A percentile compares a stretch with the other conserved stretches of the same genome.
Conservation (phyloP, 2,329 filamentous ascomycete species). For the Nakataea oryzae region DNA sequence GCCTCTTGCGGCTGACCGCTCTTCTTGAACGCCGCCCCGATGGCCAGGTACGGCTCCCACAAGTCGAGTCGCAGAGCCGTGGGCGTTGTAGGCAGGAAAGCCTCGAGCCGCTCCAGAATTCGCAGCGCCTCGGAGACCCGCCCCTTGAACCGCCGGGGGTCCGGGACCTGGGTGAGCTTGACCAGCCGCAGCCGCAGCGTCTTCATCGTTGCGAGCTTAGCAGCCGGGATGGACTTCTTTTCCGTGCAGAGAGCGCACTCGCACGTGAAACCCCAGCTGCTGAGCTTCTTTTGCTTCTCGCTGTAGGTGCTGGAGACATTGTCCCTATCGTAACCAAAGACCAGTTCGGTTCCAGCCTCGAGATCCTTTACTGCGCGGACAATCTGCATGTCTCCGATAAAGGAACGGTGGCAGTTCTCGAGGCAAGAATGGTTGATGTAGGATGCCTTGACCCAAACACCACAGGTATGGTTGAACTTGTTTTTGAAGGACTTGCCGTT, state of each 20-base stretch:
- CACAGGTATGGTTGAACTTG: constrained; percentile 17
- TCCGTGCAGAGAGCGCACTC: not conserved
- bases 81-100: too few species aligned
- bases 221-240: not conserved
- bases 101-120: not conserved
- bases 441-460: constrained; percentile 37
- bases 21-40: not conserved
- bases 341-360: constrained; percentile 30
- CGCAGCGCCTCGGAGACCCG: not conserved
- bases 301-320: not conserved
- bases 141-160: not conserved
- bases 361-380: constrained; percentile 35
- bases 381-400: constrained; percentile 44
- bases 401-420: constrained; percentile 32
- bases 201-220: too few species aligned
- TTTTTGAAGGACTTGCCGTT: not conserved
- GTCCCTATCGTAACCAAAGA: not conserved
- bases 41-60: not conserved
- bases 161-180: not conserved
- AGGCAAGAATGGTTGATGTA: constrained; percentile 43
- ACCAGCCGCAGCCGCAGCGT: not conserved
- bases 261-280: not conserved
- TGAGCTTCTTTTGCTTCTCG: not conserved
- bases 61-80: not conserved
- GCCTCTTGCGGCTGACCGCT: not conserved